A percentile compares a stretch with the other conserved stretches of the same genome.
Conservation (phyloP, 768 basidiomycete species). For the Tephrocybe rancida region DNA sequence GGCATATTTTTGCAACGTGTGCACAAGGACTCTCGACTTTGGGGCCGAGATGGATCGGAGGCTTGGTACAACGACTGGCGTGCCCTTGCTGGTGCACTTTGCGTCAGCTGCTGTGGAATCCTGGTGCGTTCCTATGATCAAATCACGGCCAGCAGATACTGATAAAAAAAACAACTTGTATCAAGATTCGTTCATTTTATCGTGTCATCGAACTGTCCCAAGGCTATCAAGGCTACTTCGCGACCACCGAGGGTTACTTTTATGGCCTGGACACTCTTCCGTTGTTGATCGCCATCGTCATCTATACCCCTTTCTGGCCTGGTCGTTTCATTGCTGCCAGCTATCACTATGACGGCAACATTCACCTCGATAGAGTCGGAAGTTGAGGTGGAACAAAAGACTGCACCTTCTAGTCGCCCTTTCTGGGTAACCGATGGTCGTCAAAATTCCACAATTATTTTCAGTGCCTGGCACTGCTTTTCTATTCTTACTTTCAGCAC, state of each 20-base stretch:
- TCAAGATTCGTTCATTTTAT: slow-evolving; percentile 65
- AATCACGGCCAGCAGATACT: not conserved
- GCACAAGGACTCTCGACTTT: slow-evolving; percentile 40
- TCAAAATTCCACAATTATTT: too few relatives aligned
- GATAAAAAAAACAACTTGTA: not conserved
- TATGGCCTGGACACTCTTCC: slow-evolving; percentile 69
- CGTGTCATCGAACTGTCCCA: slow-evolving; percentile 58
- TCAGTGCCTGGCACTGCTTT: too few relatives aligned
- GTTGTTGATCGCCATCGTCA: slow-evolving; percentile 55
- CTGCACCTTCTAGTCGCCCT: too few relatives aligned
- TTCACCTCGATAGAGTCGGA: not conserved
- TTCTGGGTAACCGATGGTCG: too few relatives aligned
- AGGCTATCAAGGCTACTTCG: slow-evolving; percentile 60
- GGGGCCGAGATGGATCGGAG: slow-evolving; percentile 36
- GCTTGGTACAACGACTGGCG: slow-evolving; percentile 62
- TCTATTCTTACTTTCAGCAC: too few relatives aligned
- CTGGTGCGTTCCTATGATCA: slow-evolving; percentile 39
- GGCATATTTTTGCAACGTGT: slow-evolving; percentile 53
- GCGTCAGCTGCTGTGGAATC: slow-evolving; percentile 62
- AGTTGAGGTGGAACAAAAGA: too few relatives aligned
- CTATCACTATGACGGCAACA: not conserved
- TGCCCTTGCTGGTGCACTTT: slow-evolving; percentile 47
- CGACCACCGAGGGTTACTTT: slow-evolving; percentile 60
- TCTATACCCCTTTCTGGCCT: not conserved
- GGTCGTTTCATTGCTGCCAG: not conserved